Evolutionary conservation across 164 flowering plant genomes (phyloP), one percentile per base, ranked within the genome.

Genomic region (Malania oleifera): DNA sequence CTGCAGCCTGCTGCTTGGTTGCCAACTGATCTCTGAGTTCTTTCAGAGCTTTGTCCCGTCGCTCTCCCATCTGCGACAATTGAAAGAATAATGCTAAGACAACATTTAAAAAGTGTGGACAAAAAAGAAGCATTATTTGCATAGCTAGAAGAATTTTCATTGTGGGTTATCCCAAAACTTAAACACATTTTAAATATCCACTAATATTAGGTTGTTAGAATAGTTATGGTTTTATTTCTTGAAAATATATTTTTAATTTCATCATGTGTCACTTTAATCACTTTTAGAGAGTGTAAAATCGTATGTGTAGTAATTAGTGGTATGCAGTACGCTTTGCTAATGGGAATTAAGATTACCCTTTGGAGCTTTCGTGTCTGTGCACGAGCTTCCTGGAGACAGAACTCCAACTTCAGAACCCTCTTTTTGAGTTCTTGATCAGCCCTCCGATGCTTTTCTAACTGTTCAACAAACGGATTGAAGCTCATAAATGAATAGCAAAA

Each of bases 331-430:
- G n/a, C n/a, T 39, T 9, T 40, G 43, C 14, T 19, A 9, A 4
- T 5, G 20, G 34, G 43, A 53, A 6, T 14, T 38, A 48, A n/a
- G 28, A 50, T 69, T 81, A 93, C 97, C 86, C 91, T 78, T 61
- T 88, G 97, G 29, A 90, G 93, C 72, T 86, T 93, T 63, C 95
- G 74, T 20, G 86, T 88, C 68, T 90, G 97, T n/a, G 92, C 69
- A 24, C 96, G 95, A 65, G 96, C 78, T 67, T 88, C 96, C 53
- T 90, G 99, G 63, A 93, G 85, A 64, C 95, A 88, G 59, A 90
- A 90, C 66, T 93, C 99, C 67, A 93, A 69, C 70, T 88, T 90
- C 58, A 90, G 45, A 23, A 93, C 96, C 65, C 82, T 87, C 75
- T 88, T 90, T 63, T 93, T 93, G 61, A 93, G 75, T 44, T 93